Percentiles rank a stretch among this genome's conserved stretches.
These are phyloP conservation scores for Sphagnum fallax DNA, from an alignment of 228 moss, liverwort and hornwort species.

Conservation along the genomic window DNA sequence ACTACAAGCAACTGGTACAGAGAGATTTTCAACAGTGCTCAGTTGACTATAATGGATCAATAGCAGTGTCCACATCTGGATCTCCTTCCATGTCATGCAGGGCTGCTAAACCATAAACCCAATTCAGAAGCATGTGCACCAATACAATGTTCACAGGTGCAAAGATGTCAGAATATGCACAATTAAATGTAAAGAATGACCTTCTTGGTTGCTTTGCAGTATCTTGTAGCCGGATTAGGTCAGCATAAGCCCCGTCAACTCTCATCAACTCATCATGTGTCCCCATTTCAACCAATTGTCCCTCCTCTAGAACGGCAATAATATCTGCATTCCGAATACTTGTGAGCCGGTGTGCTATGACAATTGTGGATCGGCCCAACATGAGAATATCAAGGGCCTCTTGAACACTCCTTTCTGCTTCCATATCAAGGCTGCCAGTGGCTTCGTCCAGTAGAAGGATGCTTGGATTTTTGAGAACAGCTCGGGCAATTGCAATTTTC, in stretches of 20 bases:
- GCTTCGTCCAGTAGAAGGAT: constrained; percentile 98
- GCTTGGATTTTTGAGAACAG: constrained; percentile 94
- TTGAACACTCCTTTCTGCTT: constrained; percentile 92
- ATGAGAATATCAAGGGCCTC: constrained; percentile 97
- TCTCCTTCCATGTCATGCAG: too few relatives aligned
- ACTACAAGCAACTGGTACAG: too few relatives aligned
- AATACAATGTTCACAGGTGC: too few relatives aligned
- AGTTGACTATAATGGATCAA: too few relatives aligned
- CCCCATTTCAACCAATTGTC: constrained; percentile 95
- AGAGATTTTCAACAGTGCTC: too few relatives aligned
- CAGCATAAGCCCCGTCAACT: constrained; percentile 93
- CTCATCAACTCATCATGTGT: constrained; percentile 93
- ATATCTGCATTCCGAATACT: constrained; percentile 93
- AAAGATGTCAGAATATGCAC: background rate
- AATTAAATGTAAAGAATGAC: constrained; percentile 12
- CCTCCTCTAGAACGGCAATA: constrained; percentile 96
- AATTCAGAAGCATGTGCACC: too few relatives aligned
- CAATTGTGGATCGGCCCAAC: constrained; percentile 88
- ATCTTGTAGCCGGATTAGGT: constrained; percentile 93
- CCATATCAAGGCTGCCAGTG: constrained; percentile 88
- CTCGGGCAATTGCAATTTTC: constrained; percentile 97
- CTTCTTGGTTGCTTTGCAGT: constrained; percentile 97
- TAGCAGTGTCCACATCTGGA: too few relatives aligned
- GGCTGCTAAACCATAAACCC: too few relatives aligned
- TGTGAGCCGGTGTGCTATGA: constrained; percentile 92